Percentiles rank a stretch among this genome's conserved stretches.
These are phyloP conservation scores for Trichosporon faecale DNA, from an alignment of 1,284 basidiomycete genomes.

Conservation along the genomic window DNA sequence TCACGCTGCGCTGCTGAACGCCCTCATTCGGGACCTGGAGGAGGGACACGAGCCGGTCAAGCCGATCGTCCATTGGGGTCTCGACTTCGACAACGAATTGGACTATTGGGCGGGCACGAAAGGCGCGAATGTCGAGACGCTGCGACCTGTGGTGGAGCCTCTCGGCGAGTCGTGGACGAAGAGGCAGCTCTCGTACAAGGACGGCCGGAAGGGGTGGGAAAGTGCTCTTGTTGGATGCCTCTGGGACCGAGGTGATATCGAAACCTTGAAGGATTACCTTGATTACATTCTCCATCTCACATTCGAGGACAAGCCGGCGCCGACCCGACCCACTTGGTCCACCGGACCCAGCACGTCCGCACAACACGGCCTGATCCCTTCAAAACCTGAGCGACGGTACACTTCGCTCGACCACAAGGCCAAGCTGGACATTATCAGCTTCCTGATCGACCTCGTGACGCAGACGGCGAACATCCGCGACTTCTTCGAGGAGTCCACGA, in stretches of 20 bases:
- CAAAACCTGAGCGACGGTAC: conserved; percentile 65
- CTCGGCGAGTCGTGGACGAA: conserved; percentile 36
- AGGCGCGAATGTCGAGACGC: conserved; percentile 48
- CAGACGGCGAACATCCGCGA: conserved; percentile 82
- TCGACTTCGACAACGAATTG: conserved; percentile 37
- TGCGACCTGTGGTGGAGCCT: conserved; percentile 39
- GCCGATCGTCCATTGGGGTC: conserved; percentile 35
- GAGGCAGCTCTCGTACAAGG: conserved; percentile 38
- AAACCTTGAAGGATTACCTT: conserved; percentile 70
- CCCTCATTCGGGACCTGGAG: conserved; percentile 68
- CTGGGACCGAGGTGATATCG: conserved; percentile 79
- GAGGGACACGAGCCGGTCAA: conserved; percentile 35
- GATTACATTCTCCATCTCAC: conserved; percentile 71
- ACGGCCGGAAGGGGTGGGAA: conserved; percentile 62
- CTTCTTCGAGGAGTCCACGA: conserved; percentile 87
- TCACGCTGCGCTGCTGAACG: conserved; percentile 83
- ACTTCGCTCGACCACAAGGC: conserved; percentile 68
- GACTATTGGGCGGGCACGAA: conserved; percentile 50
- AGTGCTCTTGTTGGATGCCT: conserved; percentile 78
- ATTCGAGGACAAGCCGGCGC: conserved; percentile 56
- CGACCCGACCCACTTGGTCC: conserved; percentile 50
- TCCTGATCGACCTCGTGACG: conserved; percentile 83
- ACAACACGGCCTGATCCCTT: conserved; percentile 41
- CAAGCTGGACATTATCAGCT: conserved; percentile 78
- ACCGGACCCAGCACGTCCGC: conserved; percentile 50